Base-by-base conservation (phyloP, 345 rosid species). In the Excoecaria agallocha region DNA sequence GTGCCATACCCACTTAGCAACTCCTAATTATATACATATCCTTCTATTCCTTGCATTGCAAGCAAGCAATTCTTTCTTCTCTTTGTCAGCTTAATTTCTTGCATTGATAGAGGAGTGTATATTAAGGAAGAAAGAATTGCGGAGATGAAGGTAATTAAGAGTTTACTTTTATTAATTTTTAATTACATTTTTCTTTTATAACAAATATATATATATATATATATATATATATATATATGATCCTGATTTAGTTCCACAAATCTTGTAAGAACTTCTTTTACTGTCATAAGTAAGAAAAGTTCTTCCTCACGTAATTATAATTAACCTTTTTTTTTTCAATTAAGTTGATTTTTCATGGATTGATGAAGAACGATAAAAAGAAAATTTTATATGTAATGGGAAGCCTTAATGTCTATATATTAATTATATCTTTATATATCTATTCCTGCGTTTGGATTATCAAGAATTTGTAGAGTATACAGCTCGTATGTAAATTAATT, bases 131-230 rank as follows among this genome's bases (percentile, higher is more conserved):
- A 25, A 37, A 35, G 35, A 19, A 62, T 17, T 51, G 37, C 13
- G 12, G 35, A 37, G 13, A 50, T 73, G 76, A 73, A 62, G 76
- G 76, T 73, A 73, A 37, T 25, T 25, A 60, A 62, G 3, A 37
- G 22, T 4, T 62, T 38, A 38, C 38, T 4, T 15, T 15, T 61
- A 22, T 13, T 0, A 30, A 30, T 17, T 37, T 62, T 37, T 55
- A 54, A 5, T 54, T 54, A 51, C 19, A 12, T 62, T 62, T 62
- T 46, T 37, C 66, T 39, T 37, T 54, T 17, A 54, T 52, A 41
- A 41, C 24, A 56, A 19, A 19, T 19, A 56, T 56, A n/a, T n/a
- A n/a, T n/a, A n/a, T n/a, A n/a, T n/a, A n/a, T n/a, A n/a, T 1
- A 55, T 61, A 30, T 61, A 38, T 13, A 30, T 13, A 61, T 30